These are phyloP conservation scores for Metschnikowia vanudenii DNA, from an alignment of 805 yeast species.

Conservation along the genomic window DNA sequence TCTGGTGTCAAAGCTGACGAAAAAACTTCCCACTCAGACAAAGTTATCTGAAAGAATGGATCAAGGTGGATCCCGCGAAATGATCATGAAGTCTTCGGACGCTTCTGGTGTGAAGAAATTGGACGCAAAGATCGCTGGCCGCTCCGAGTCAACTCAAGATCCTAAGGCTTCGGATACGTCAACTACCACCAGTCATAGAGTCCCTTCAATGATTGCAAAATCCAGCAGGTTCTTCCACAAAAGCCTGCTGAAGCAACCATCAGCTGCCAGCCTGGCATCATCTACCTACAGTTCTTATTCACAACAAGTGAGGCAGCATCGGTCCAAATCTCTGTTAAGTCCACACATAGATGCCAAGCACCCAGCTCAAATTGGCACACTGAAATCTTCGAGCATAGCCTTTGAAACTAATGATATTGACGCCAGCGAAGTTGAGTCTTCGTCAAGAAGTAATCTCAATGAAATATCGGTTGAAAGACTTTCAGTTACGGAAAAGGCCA, in stretches of 20 bases:
- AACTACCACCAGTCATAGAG: slow-evolving; percentile 6
- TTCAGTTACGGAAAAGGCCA: background rate
- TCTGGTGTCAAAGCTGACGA: too few species aligned
- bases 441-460: background rate
- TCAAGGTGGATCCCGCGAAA: background rate
- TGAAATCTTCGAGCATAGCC: background rate
- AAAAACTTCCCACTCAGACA: background rate
- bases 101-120: background rate
- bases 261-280: background rate
- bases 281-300: slow-evolving; percentile 29
- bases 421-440: background rate
- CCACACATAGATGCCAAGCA: background rate
- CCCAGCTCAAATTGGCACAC: background rate
- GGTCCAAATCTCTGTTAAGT: slow-evolving; percentile 19
- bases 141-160: background rate
- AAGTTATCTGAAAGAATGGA: background rate
- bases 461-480: background rate
- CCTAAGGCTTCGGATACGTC: background rate
- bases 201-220: slow-evolving; percentile 15
- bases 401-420: background rate
- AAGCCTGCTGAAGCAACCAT: slow-evolving; percentile 1
- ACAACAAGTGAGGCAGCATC: slow-evolving; percentile 31
- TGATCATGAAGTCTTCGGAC: background rate
- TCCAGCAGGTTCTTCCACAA: slow-evolving; percentile 19
- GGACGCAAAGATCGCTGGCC: background rate